Evolutionary conservation across 148 eudicot genomes (phyloP).

Genomic region (Fagopyrum tataricum): DNA sequence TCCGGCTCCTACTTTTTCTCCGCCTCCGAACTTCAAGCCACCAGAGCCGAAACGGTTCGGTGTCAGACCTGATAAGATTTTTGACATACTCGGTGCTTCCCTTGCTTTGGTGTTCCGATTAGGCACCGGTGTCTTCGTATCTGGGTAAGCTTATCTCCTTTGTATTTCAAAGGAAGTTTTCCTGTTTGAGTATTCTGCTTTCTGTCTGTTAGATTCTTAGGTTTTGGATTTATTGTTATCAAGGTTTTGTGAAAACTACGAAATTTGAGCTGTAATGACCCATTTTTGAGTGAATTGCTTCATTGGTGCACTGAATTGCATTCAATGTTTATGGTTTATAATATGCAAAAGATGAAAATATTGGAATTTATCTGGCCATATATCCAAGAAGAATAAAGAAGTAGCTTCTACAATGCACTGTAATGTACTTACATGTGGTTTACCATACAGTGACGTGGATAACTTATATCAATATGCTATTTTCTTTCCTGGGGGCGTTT

Average conservation of each 20-base stretch:
- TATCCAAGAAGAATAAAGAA: not conserved
- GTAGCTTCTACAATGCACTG: not conserved
- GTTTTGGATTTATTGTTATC: not conserved
- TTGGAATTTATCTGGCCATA: not conserved
- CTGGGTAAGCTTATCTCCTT: constrained; percentile 20
- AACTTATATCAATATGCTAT: not conserved
- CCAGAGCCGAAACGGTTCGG: constrained; percentile 37
- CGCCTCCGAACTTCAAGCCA: constrained; percentile 38
- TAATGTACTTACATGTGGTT: not conserved
- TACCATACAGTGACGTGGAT: not conserved
- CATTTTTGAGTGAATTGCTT: not conserved
- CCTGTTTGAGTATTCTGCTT: not conserved
- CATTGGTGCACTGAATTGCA: not conserved
- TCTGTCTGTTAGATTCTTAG: not conserved
- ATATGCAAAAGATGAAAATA: not conserved
- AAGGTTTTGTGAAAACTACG: not conserved
- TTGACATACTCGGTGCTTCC: constrained; percentile 36
- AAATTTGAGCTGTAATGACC: not conserved
- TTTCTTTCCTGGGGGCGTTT: too few species aligned
- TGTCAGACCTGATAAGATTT: constrained; percentile 27
- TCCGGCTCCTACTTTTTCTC: constrained; percentile 17
- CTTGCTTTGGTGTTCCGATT: constrained; percentile 37
- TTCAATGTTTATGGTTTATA: not conserved
- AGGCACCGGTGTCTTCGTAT: constrained; percentile 41
- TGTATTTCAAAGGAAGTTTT: not conserved